phyloP scores from a whole-genome alignment of 1,284 basidiomycete genomes.

The Hemileia vastatrix region DNA sequence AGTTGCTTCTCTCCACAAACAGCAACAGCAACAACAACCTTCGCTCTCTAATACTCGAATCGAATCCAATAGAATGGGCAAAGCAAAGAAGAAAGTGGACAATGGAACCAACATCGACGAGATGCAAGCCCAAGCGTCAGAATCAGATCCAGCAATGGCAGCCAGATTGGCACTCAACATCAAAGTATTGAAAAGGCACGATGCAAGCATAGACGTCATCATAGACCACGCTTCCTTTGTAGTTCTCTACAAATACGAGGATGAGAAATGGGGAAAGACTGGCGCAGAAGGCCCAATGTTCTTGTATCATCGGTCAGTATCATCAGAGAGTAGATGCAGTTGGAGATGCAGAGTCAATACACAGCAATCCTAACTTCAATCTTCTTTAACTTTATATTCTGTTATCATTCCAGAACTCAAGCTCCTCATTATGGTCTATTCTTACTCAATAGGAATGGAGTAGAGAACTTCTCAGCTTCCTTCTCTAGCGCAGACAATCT shows the following conservation, averaged over 20 bases:
- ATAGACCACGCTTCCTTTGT: slow-evolving; percentile 38
- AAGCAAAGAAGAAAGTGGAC: no score
- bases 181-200: slow-evolving; percentile 37
- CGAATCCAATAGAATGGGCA: no score
- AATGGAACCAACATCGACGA: background rate
- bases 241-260: slow-evolving; percentile 38
- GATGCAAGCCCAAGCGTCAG: background rate
- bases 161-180: slow-evolving; percentile 28
- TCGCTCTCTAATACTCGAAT: no score
- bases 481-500: slow-evolving; percentile 37
- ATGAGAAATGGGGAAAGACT: slow-evolving; percentile 36
- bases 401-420: slow-evolving; percentile 7
- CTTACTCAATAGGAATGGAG: slow-evolving; percentile 39
- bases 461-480: slow-evolving; percentile 37
- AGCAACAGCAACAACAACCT: no score
- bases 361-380: background rate
- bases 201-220: slow-evolving; percentile 33
- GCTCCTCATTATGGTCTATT: slow-evolving; percentile 37
- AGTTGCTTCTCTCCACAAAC: no score
- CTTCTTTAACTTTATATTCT: no score
- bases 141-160: background rate
- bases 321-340: background rate
- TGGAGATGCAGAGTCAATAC: background rate
- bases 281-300: slow-evolving; percentile 42
- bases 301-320: slow-evolving; percentile 32